Evolutionary conservation across 768 basidiomycete species (phyloP).

Genomic region (Pisolithus albus): DNA sequence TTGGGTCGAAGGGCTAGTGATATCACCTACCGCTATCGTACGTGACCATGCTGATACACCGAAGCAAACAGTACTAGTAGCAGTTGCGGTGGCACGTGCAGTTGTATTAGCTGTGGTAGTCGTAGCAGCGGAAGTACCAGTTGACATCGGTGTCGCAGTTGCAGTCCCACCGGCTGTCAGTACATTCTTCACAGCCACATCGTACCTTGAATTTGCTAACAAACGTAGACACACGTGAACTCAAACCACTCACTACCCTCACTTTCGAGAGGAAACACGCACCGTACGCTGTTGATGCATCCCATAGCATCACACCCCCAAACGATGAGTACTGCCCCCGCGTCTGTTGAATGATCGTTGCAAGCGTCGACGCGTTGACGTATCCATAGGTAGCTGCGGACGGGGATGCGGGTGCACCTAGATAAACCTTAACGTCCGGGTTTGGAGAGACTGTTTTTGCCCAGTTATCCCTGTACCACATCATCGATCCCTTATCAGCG

Average conservation of each 20-base stretch:
- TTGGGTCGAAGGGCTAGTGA: neutral
- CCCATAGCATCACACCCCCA: slow-evolving; percentile 40
- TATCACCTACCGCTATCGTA: slow-evolving; percentile 30
- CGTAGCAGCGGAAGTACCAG: slow-evolving; percentile 12
- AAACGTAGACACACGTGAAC: neutral
- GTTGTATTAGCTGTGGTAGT: slow-evolving; percentile 1
- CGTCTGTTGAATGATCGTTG: slow-evolving; percentile 27
- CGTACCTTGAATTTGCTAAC: slow-evolving; percentile 38
- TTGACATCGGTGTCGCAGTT: slow-evolving; percentile 17
- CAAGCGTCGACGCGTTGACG: slow-evolving; percentile 28
- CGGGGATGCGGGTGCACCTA: slow-evolving; percentile 39
- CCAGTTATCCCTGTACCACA: slow-evolving; percentile 38
- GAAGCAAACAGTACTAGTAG: slow-evolving; percentile 31
- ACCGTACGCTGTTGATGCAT: slow-evolving; percentile 42
- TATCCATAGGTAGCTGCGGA: slow-evolving; percentile 38
- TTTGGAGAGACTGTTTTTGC: slow-evolving; percentile 37
- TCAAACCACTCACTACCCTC: neutral
- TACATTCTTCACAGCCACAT: slow-evolving; percentile 36
- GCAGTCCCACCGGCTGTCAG: slow-evolving; percentile 18
- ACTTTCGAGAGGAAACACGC: neutral
- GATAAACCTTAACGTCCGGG: slow-evolving; percentile 41
- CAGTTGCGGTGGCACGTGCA: slow-evolving; percentile 2
- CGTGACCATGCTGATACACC: slow-evolving; percentile 37
- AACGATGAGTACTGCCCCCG: slow-evolving; percentile 36
- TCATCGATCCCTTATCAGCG: too few relatives aligned